These are phyloP conservation scores for Kodamaea suecica DNA, from an alignment of 1,139 yeast genomes.

Conservation along the genomic window DNA sequence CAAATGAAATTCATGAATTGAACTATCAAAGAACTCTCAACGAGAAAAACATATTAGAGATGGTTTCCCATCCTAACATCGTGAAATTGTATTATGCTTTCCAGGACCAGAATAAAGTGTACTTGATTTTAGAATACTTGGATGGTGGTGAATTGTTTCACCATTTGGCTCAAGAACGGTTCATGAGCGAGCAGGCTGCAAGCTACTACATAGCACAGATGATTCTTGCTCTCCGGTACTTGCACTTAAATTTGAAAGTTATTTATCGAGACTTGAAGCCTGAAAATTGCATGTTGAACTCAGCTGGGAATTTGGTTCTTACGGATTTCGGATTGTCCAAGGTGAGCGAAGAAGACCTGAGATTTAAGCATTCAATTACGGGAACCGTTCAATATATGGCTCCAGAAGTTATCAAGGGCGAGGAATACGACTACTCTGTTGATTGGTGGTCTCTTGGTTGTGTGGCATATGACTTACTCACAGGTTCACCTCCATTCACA, in stretches of 20 bases:
- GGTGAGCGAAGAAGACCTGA: slow-evolving; percentile 49
- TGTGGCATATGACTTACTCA: slow-evolving; percentile 77
- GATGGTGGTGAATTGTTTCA: slow-evolving; percentile 94
- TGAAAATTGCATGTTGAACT: slow-evolving; percentile 83
- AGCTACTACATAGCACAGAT: slow-evolving; percentile 86
- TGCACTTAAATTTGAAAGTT: slow-evolving; percentile 71
- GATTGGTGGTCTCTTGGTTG: slow-evolving; percentile 99
- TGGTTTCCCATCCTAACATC: slow-evolving; percentile 74
- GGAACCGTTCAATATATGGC: slow-evolving; percentile 98
- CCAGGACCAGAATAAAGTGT: slow-evolving; percentile 79
- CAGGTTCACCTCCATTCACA: slow-evolving; percentile 93
- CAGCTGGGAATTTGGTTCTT: slow-evolving; percentile 73
- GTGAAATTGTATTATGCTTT: slow-evolving; percentile 87
- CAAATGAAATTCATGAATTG: slow-evolving; percentile 33
- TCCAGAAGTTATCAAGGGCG: slow-evolving; percentile 85
- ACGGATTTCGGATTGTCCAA: slow-evolving; percentile 94
- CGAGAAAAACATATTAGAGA: slow-evolving; percentile 42
- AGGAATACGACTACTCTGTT: slow-evolving; percentile 80
- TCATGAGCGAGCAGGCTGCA: slow-evolving; percentile 68
- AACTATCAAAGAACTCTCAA: slow-evolving; percentile 41
- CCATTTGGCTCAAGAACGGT: slow-evolving; percentile 54
- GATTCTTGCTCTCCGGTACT: slow-evolving; percentile 73
- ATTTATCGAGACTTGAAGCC: slow-evolving; percentile 93
- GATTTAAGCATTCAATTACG: slow-evolving; percentile 60
- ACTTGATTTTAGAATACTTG: slow-evolving; percentile 77